A percentile compares a stretch with the other conserved stretches of the same genome.
These are phyloP conservation scores for Solanum chacoense DNA, from an alignment of 305 asterid genomes.

Conservation along the genomic window DNA sequence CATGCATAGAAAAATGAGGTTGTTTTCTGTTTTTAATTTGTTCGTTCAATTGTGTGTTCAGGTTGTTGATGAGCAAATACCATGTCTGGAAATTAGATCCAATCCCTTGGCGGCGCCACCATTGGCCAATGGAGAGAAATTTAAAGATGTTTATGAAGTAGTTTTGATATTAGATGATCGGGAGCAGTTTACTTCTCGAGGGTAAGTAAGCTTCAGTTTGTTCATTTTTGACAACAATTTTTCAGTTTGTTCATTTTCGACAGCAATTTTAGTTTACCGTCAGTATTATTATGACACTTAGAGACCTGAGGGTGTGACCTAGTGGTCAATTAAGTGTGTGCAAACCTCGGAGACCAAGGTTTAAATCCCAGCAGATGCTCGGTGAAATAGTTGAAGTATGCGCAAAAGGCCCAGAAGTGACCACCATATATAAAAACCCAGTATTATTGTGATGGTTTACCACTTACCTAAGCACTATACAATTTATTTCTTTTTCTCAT, in stretches of 20 bases:
- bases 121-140: constrained; percentile 60
- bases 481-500: neutral
- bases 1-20: neutral
- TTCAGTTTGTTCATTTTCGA: neutral
- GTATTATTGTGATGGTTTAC: neutral
- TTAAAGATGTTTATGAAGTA: constrained; percentile 77
- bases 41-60: neutral
- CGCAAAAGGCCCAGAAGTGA: neutral
- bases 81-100: constrained; percentile 28
- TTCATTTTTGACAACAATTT: neutral
- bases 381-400: neutral
- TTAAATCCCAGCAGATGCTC: neutral
- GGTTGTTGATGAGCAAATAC: neutral
- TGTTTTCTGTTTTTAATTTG: neutral
- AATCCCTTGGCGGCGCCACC: constrained; percentile 58
- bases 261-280: neutral
- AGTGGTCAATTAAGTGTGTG: neutral
- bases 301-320: neutral
- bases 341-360: neutral
- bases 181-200: constrained; percentile 74
- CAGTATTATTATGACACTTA: neutral
- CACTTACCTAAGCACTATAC: neutral
- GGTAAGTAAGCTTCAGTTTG: constrained; percentile 36
- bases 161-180: constrained; percentile 76
- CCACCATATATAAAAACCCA: neutral